Evolutionary conservation across 345 rosid genomes (phyloP).

Genomic region (Acer yangbiense): DNA sequence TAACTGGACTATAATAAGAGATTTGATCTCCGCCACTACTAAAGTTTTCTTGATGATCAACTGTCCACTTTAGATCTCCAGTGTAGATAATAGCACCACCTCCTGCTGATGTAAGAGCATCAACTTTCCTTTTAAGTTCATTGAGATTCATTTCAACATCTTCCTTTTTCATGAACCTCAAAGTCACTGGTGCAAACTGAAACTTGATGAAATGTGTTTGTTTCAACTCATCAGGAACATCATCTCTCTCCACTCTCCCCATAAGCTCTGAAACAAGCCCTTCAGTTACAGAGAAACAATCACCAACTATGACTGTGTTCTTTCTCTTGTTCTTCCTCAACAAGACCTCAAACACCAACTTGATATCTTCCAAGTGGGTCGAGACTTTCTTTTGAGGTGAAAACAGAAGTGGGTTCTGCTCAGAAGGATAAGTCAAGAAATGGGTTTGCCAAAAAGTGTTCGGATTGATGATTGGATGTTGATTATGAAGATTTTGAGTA

Average conservation of each 20-base stretch:
- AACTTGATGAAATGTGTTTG: constrained; percentile 62
- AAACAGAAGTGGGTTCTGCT: constrained; percentile 49
- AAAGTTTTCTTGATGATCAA: constrained; percentile 29
- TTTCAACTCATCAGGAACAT: constrained; percentile 69
- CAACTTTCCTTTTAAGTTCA: constrained; percentile 64
- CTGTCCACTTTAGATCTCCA: constrained; percentile 83
- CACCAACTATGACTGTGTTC: constrained; percentile 79
- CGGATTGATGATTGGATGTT: constrained; percentile 45
- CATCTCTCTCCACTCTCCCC: constrained; percentile 67
- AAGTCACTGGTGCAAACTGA: constrained; percentile 61
- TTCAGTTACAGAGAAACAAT: constrained; percentile 55
- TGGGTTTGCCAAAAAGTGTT: constrained; percentile 59
- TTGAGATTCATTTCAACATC: constrained; percentile 58
- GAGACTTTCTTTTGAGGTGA: constrained; percentile 47
- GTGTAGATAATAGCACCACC: constrained; percentile 72
- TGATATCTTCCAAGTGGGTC: constrained; percentile 54
- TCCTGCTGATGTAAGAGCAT: constrained; percentile 42
- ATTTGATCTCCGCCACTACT: constrained; percentile 22
- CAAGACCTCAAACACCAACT: constrained; percentile 66
- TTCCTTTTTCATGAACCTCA: constrained; percentile 68
- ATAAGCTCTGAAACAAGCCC: constrained; percentile 57
- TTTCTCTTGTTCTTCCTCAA: constrained; percentile 55
- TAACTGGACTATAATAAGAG: constrained; percentile 47
- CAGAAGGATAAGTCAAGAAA: constrained; percentile 53
- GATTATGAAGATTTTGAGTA: constrained; percentile 32